phyloP scores from a whole-genome alignment of 306 rosid species.

The Calophaca sinica region DNA sequence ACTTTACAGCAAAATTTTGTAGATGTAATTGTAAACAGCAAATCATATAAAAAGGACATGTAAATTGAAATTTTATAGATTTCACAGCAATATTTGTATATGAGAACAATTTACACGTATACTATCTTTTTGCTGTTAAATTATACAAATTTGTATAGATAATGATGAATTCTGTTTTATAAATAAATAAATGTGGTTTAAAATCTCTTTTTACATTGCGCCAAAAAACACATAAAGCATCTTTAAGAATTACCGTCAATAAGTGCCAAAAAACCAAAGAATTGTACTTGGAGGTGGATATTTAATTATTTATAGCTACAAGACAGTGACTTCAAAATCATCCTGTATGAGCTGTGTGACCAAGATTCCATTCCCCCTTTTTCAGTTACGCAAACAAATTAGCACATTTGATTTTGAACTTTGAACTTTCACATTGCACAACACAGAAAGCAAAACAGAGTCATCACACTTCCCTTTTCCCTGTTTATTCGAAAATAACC shows the following conservation, averaged over 20 bases:
- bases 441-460: slow-evolving; percentile 1
- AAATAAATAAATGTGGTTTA: not conserved
- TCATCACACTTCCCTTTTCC: slow-evolving; percentile 10
- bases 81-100: too few relatives aligned
- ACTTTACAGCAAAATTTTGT: too few relatives aligned
- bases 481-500: not conserved
- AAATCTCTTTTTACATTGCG: not conserved
- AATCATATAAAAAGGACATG: too few relatives aligned
- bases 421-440: too few relatives aligned
- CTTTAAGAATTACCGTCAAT: slow-evolving; percentile 16
- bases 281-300: slow-evolving; percentile 46
- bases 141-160: not conserved
- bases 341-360: slow-evolving; percentile 31
- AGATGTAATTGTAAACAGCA: too few relatives aligned
- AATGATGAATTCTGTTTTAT: not conserved
- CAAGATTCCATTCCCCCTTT: slow-evolving; percentile 50
- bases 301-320: slow-evolving; percentile 37
- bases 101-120: too few relatives aligned
- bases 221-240: not conserved
- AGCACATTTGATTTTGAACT: slow-evolving; percentile 48
- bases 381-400: slow-evolving; percentile 39
- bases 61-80: too few relatives aligned
- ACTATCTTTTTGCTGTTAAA: too few relatives aligned
- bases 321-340: slow-evolving; percentile 44
- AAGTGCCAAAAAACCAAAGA: not conserved